These are phyloP conservation scores for Bruguiera parviflora DNA, from an alignment of 345 rosid genomes.

Conservation along the genomic window DNA sequence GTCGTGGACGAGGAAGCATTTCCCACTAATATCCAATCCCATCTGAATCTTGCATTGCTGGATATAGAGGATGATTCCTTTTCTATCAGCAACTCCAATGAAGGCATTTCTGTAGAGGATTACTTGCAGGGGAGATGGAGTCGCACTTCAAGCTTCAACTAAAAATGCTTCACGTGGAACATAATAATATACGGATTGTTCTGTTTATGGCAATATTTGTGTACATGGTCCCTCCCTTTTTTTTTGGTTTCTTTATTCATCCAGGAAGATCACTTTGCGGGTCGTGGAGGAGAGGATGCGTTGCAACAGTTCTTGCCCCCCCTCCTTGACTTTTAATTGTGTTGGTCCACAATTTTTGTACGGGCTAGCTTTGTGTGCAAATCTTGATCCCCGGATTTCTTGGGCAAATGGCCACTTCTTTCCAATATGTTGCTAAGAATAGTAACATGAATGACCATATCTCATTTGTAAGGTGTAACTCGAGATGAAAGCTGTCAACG, in stretches of 20 bases:
- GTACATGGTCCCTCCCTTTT: constrained; percentile 16
- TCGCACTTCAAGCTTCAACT: constrained; percentile 70
- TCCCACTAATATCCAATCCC: constrained; percentile 61
- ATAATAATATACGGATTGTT: not conserved
- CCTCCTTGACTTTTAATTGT: constrained; percentile 35
- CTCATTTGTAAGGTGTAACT: no score
- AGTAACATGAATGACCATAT: no score
- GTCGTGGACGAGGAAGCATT: constrained; percentile 42
- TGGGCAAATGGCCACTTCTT: no score
- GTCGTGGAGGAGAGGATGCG: constrained; percentile 58
- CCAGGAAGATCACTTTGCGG: not conserved
- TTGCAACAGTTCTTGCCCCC: constrained; percentile 29
- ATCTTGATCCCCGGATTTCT: no score
- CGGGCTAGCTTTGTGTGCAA: not conserved
- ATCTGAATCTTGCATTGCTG: constrained; percentile 75
- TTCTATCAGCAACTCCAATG: constrained; percentile 57
- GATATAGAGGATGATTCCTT: constrained; percentile 72
- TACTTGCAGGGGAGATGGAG: constrained; percentile 81
- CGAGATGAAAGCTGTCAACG: no score
- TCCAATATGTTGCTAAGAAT: no score
- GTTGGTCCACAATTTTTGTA: not conserved
- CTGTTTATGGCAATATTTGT: not conserved
- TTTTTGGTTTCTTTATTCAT: not conserved
- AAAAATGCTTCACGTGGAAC: constrained; percentile 10
- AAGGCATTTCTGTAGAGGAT: constrained; percentile 56